Evolutionary conservation across 495 filamentous ascomycete species (phyloP), one percentile per base, ranked within the genome.

Genomic region (Neurospora sp.): DNA sequence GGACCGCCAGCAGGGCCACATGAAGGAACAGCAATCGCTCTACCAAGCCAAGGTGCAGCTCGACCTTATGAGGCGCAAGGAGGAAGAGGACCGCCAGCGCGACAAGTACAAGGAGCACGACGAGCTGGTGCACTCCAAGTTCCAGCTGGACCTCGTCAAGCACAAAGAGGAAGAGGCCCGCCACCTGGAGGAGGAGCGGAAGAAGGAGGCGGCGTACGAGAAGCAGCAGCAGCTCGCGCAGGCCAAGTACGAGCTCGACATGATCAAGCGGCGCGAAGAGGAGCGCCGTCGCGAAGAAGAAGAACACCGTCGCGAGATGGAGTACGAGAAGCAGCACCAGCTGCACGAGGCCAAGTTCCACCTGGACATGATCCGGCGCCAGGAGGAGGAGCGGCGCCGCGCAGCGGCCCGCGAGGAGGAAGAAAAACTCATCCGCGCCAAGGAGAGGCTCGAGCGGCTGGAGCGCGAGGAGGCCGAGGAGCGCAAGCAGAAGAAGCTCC

Each of bases 151-250:
- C 38, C 40, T 40, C 40, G 27, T 71, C 40, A 71, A 71, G 69
- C 40, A 22, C 39, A 82, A 83, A 71, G 81, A 82, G 71, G 75
- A 79, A 27, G 75, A 75, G 9, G 75, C 85, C 12, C 53, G 53
- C 71, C 81, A 87, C 74, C 76, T 82, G 2, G 85, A 88, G 44
- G 86, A 87, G 40, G 81, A 83, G 46, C 84, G 87, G 20, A 79
- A 85, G 69, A 84, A 86, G 44, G 86, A 87, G 77, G 85, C 83
- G 68, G 81, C 42, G 61, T 40, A n/a, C 16, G 61, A 40, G 37
- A 66, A 66, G 53, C 53, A 66, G 79, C 71, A 86, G 53, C 53
- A 66, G 27, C 53, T 66, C 88, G 77, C 78, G 81, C 46, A 80
- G 85, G 53, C 53, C 14, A 66, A 66, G 27, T 66, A 66, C 39